Evolutionary conservation across 805 yeast genomes (phyloP), one percentile per base, ranked within the genome.

Genomic region (Sporopachydermia lactativora): DNA sequence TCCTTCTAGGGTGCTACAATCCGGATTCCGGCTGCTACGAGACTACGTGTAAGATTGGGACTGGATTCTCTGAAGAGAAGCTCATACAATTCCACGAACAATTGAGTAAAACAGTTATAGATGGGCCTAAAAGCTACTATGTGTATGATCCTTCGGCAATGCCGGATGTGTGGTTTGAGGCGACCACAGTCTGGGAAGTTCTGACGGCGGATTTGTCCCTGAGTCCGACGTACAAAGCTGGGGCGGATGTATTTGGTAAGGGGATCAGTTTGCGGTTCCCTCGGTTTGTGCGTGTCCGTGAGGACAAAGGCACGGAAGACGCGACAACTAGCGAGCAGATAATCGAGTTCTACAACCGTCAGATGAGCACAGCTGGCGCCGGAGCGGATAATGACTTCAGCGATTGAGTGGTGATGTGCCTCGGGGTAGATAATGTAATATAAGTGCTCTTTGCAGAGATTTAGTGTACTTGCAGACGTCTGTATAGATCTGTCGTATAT

Each of bases 161-260:
- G 1, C 96, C 97, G 0, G 96, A 88, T 54, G 85, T 88, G 4
- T 88, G 96, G 96, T 81, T 88, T 52, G 94, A 88, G 52, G 96
- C 97, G 4, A 68, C 79, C 1, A 59, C 67, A 17, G 68, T 88
- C 4, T 85, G 92, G 64, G 97, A 88, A 59, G 94, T 88, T 1
- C 64, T 83, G 43, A 82, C 94, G 1, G 97, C 97, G 0, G 96
- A 88, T 59, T 66, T 88, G 40, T 81, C 95, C 0, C 67, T 85
- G 43, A 80, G 94, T 40, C 97, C 97, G 0, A 66, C 84, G 3
- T 88, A 88, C 58, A 84, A 84, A 52, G 94, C 96, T 0, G 95
- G 92, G 3, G 71, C 70, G 18, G 66, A 68, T 18, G 73, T 73
- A 39, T 70, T 76, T 43, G 94, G 85, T 1, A 77, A 77, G 54